Base-by-base conservation (phyloP, 768 basidiomycete genomes). In the Trametes coccinea region DNA sequence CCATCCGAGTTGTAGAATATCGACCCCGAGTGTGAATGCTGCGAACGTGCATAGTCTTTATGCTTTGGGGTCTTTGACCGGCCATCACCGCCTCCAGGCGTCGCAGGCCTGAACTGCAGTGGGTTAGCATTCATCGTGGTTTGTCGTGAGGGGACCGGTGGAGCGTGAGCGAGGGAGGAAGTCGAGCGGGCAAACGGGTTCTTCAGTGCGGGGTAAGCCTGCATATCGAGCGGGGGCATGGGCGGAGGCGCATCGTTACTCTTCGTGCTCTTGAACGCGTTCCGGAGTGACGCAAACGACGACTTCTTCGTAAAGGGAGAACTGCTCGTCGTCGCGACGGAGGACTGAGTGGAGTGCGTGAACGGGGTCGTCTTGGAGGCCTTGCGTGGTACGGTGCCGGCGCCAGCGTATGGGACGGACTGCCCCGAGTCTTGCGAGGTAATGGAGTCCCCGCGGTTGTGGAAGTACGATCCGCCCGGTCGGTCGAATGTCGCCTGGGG, bases 211-310 rank as follows among this genome's bases (percentile, higher is more conserved):
- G 89, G 87, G 70, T 91, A 87, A 4, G 79, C 80, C 53, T 88
- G 80, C 53, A 84, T 78, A 56, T 92, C 90, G 33, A 92, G 73
- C 39, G 78, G 76, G 13, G 91, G 92, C 56, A 93, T 78, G n/a
- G 91, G 90, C 27, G 92, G 92, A 5, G 86, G 77, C 30, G 62
- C 62, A n/a, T 87, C 84, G 52, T 72, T 77, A 56, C 74, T 79
- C 68, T 82, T 90, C 57, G 80, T 80, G 47, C 82, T 84, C 73
- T 90, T 93, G 81, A 94, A 93, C 3, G 92, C 91, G 70, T 92
- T 92, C 43, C 90, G 86, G 61, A 94, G 85, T 14, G 90, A 93
- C 2, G 92, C 92, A 61, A 94, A 93, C 0, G 92, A 93, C 2
- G 89, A 73, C 68, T 94, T 94, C 77, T 91, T 92, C 45, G 84